phyloP scores from a whole-genome alignment of 2,329 filamentous ascomycete genomes.

The Alternaria hordeiaustralica region DNA sequence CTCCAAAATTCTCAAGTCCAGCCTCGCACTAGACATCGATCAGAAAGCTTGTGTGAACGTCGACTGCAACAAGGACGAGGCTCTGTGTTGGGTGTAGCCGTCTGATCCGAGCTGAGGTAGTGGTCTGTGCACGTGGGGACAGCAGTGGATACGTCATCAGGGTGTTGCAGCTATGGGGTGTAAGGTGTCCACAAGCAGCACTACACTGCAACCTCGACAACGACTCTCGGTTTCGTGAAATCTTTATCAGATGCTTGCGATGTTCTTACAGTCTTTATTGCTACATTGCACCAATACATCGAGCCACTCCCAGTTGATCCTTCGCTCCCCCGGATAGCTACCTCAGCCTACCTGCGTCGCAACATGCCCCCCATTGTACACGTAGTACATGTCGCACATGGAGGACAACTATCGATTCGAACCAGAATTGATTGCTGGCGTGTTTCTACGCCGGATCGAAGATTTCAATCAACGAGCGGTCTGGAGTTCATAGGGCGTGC shows the following conservation, averaged over 20 bases:
- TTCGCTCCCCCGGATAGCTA: neutral
- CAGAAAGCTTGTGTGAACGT: conserved; percentile 6
- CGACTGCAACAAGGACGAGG: neutral
- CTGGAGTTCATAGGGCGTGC: neutral
- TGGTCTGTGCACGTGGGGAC: conserved; percentile 1
- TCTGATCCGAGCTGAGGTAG: neutral
- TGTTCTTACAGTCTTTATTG: neutral
- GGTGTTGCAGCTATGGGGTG: neutral
- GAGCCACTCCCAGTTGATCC: neutral
- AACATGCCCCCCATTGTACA: neutral
- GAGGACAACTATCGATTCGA: neutral
- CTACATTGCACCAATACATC: neutral
- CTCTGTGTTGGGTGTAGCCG: neutral
- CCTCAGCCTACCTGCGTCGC: neutral
- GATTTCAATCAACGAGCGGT: neutral
- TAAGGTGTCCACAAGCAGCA: neutral
- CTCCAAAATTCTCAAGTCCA: neutral
- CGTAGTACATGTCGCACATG: neutral
- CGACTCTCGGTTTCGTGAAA: neutral
- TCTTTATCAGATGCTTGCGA: neutral
- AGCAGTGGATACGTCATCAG: neutral
- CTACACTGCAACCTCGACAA: neutral
- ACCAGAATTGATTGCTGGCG: neutral
- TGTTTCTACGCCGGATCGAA: neutral
- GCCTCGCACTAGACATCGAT: neutral